A percentile compares a stretch with the other conserved stretches of the same genome.
Evolutionary conservation across 805 yeast species (phyloP).

Genomic region (Spathaspora sp.): DNA sequence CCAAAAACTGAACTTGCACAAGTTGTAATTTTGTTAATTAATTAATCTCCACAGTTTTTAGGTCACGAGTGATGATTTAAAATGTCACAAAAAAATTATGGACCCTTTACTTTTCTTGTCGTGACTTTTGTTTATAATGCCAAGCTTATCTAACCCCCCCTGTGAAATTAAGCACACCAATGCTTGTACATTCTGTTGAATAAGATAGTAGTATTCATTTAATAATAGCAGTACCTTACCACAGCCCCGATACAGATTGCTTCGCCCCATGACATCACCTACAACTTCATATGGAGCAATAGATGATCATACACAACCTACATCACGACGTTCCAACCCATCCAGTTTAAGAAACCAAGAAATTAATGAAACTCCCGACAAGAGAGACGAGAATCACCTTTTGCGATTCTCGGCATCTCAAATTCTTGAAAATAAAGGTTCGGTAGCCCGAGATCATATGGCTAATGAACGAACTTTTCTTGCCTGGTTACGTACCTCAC

Average conservation of each 20-base stretch:
- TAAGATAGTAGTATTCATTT: neutral
- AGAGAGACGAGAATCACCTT: neutral
- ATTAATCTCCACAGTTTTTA: neutral
- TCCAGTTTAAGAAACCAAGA: neutral
- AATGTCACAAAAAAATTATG: neutral
- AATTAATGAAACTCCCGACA: no score
- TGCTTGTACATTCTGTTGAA: neutral
- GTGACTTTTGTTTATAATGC: neutral
- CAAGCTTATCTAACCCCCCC: neutral
- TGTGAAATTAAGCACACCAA: neutral
- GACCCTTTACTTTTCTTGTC: neutral
- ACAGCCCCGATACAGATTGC: no score
- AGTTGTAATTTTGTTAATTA: neutral
- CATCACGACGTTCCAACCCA: neutral
- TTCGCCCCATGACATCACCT: neutral
- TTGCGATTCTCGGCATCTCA: constrained; percentile 9
- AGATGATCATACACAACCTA: neutral
- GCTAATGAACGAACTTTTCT: constrained; percentile 64
- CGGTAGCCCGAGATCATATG: constrained; percentile 61
- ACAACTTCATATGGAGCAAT: neutral
- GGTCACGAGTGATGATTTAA: neutral
- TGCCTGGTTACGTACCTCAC: constrained; percentile 62
- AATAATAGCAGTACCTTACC: neutral
- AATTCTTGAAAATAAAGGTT: constrained; percentile 46
- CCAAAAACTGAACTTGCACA: neutral